These are phyloP conservation scores for Avena insularis DNA, from an alignment of 176 grass and related monocot genomes.

Conservation along the genomic window DNA sequence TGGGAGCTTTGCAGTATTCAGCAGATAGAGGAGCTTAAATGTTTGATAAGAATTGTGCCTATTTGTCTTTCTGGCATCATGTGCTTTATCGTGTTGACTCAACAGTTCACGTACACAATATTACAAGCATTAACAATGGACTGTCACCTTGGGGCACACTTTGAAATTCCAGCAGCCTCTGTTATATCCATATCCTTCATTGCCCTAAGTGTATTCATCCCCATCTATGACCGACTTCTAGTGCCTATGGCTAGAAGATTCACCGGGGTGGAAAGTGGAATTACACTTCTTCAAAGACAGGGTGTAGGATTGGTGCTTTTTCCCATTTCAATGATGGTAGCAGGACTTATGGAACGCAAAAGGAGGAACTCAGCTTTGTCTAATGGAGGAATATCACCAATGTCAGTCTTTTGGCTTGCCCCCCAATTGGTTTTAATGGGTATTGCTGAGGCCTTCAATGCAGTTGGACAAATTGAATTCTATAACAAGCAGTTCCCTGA, in stretches of 20 bases:
- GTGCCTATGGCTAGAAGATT: conserved; percentile 58
- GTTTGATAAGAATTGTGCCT: conserved; percentile 72
- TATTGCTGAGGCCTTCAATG: conserved; percentile 65
- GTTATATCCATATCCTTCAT: conserved; percentile 58
- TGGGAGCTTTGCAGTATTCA: conserved; percentile 76
- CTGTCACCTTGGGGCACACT: conserved; percentile 60
- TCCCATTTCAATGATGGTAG: conserved; percentile 75
- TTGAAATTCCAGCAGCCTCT: conserved; percentile 62
- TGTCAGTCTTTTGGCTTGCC: conserved; percentile 74
- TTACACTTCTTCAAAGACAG: conserved; percentile 84
- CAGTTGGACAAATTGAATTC: conserved; percentile 82
- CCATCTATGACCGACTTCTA: conserved; percentile 66
- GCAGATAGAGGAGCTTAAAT: conserved; percentile 78
- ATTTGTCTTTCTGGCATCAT: conserved; percentile 64
- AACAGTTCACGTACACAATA: conserved; percentile 68
- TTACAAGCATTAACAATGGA: conserved; percentile 70
- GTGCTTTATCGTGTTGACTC: conserved; percentile 61
- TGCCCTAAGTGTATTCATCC: conserved; percentile 60
- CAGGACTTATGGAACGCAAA: conserved; percentile 60
- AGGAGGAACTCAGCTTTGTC: conserved; percentile 69
- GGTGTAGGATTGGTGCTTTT: conserved; percentile 57
- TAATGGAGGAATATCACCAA: conserved; percentile 59
- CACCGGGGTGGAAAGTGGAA: conserved; percentile 66
- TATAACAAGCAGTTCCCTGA: conserved; percentile 90
- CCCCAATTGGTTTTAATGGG: conserved; percentile 78